These are phyloP conservation scores for Medicago arabica DNA, from an alignment of 306 rosid genomes.

Conservation along the genomic window DNA sequence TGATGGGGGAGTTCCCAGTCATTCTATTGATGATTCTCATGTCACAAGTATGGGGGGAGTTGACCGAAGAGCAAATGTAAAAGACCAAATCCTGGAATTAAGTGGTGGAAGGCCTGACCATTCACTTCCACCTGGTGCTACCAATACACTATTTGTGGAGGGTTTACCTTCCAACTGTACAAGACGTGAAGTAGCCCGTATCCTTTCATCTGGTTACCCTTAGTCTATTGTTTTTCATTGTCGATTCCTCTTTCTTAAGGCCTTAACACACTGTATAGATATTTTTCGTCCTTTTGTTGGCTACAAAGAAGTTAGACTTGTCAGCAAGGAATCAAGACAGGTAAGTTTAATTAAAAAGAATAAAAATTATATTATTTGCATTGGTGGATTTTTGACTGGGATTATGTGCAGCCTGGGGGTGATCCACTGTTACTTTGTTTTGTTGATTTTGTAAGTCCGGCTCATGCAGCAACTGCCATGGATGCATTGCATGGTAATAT, in stretches of 20 bases:
- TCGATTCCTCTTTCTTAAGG: slow-evolving; percentile 58
- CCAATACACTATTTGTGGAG: slow-evolving; percentile 91
- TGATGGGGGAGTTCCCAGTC: slow-evolving; percentile 63
- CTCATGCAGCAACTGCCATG: slow-evolving; percentile 98
- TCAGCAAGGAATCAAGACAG: slow-evolving; percentile 94
- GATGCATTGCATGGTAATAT: slow-evolving; percentile 94
- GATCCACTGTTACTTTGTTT: slow-evolving; percentile 93
- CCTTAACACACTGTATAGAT: slow-evolving; percentile 67
- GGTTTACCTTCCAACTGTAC: slow-evolving; percentile 91
- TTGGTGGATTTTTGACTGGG: slow-evolving; percentile 45
- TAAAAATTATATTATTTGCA: slow-evolving; percentile 22
- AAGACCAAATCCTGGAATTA: slow-evolving; percentile 67
- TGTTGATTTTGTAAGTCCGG: slow-evolving; percentile 94
- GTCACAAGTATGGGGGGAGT: slow-evolving; percentile 61
- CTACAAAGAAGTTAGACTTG: slow-evolving; percentile 98
- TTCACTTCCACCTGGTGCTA: slow-evolving; percentile 93
- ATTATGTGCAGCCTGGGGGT: slow-evolving; percentile 87
- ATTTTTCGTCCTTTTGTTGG: slow-evolving; percentile 99
- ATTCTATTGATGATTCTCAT: slow-evolving; percentile 71
- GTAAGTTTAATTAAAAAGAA: slow-evolving; percentile 59
- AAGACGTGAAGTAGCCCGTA: slow-evolving; percentile 98
- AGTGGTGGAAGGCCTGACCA: slow-evolving; percentile 74
- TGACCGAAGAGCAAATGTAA: slow-evolving; percentile 64
- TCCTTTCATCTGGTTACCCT: slow-evolving; percentile 54
- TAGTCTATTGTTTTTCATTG: slow-evolving; percentile 26